Evolutionary conservation across 352 stramenopile species (phyloP), one percentile per base, ranked within the genome.

Genomic region (Globisporangium cylindrosporum): DNA sequence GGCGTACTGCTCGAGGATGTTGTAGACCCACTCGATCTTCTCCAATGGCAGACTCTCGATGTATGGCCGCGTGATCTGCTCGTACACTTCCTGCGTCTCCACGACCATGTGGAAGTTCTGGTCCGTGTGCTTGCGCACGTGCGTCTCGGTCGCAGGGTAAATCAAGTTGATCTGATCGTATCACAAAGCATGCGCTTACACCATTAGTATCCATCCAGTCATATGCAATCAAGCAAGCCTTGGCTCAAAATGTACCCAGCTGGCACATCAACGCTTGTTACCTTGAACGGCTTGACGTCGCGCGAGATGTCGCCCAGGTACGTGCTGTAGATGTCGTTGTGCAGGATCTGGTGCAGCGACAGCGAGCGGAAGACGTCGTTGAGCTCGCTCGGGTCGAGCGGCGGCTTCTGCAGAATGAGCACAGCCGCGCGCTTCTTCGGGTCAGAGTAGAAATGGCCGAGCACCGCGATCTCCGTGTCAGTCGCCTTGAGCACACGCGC

Each of bases 11-110:
- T 94, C 84, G 43, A 96, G 70, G 65, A 96, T 96, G 64, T 96
- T 96, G 79, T 93, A 93, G 54, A 96, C 80, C 89, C 89, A 96
- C 58, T 94, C 85, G 64, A 96, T 81, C 60, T 91, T 94, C 49
- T 90, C 82, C 27, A 59, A 49, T 0, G 86, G 89, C 62, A 94
- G 79, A 63, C 70, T 94, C 46, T 91, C 79, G 25, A 96, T 96
- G 69, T 80, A 93, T 54, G 84, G 80, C 66, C 74, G 73, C 24
- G 87, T 96, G 38, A 94, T 80, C 59, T 68, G 74, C 43, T 90
- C 73, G 75, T 96, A 96, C n/a, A 91, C 68, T 25, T 79, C 74
- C 53, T 84, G 81, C 22, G 89, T 95, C 73, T 96, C 89, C n/a
- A 85, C 76, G 36, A 94, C 79, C 68, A 96, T 86, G 79, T 93